Conservation (phyloP, 257 asterid species). For the Paulownia fortunei region DNA sequence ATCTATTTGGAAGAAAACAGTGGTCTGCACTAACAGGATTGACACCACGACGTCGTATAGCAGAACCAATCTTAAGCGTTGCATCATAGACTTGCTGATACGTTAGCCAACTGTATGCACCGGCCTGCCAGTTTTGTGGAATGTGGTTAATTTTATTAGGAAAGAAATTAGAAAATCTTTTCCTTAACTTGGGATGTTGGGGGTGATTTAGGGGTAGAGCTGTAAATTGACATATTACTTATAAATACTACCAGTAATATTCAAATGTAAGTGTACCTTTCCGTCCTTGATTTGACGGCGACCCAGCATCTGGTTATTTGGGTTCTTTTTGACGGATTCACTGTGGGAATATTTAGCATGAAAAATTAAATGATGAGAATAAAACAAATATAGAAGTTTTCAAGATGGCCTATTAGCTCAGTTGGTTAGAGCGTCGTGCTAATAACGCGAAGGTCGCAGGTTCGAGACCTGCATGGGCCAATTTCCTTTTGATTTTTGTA, state of each 20-base stretch:
- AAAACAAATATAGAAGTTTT: neutral
- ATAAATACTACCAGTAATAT: too few relatives aligned
- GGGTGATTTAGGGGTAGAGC: neutral
- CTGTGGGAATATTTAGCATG: constrained; percentile 33
- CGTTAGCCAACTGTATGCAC: constrained; percentile 69
- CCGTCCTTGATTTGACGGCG: constrained; percentile 65
- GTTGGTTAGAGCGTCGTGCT: constrained; percentile 82
- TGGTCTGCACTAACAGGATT: constrained; percentile 64
- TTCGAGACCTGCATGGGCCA: constrained; percentile 72
- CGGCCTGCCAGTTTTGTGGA: constrained; percentile 53
- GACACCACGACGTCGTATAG: constrained; percentile 75
- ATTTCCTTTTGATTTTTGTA: too few relatives aligned
- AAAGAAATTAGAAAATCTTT: neutral
- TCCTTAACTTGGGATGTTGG: neutral
- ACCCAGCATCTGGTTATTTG: constrained; percentile 67
- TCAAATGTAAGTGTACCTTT: constrained; percentile 51
- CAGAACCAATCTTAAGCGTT: constrained; percentile 69
- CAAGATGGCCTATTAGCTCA: constrained; percentile 65
- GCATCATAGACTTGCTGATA: constrained; percentile 62
- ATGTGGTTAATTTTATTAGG: neutral
- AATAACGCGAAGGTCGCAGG: constrained; percentile 76
- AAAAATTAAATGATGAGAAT: neutral
- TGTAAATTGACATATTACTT: neutral
- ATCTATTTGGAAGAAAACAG: neutral
- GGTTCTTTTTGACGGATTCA: constrained; percentile 49